Conservation (phyloP, 1,284 basidiomycete species). For the Ceratobasidium sp. region DNA sequence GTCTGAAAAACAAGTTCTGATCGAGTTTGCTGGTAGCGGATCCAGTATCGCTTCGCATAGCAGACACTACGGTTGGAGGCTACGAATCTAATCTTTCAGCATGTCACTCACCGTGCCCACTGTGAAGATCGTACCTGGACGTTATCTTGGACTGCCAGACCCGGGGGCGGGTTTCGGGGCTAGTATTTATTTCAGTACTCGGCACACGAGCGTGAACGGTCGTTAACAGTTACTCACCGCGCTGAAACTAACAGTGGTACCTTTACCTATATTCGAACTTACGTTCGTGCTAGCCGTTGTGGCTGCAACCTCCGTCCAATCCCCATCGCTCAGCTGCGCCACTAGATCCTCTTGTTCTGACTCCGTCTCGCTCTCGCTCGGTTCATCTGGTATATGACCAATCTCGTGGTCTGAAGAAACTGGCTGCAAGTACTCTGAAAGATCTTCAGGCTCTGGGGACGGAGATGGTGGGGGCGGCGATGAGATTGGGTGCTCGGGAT, state of each 20-base stretch:
- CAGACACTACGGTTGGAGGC: constrained; percentile 3
- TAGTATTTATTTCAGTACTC: too few species aligned
- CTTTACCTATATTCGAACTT: constrained; percentile 42
- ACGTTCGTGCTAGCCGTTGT: constrained; percentile 22
- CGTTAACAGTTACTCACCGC: too few species aligned
- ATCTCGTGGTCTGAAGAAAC: constrained; percentile 29
- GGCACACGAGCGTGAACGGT: too few species aligned
- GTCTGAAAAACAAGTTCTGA: constrained; percentile 75
- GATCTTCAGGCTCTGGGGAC: constrained; percentile 42
- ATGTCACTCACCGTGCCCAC: constrained; percentile 58
- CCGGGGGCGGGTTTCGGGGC: constrained; percentile 17
- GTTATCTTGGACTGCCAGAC: constrained; percentile 26
- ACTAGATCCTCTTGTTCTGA: constrained; percentile 44
- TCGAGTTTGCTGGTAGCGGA: constrained; percentile 73
- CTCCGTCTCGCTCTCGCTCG: constrained; percentile 43
- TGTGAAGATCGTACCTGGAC: background rate
- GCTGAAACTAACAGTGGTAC: background rate
- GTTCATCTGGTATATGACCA: constrained; percentile 39
- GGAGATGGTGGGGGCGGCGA: constrained; percentile 10
- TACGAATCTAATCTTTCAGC: constrained; percentile 70
- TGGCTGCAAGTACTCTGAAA: constrained; percentile 39
- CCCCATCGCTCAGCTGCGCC: constrained; percentile 30
- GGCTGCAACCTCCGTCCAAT: constrained; percentile 22
- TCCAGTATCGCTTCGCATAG: constrained; percentile 20
- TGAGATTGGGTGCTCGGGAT: background rate